These are phyloP conservation scores for Rhodotorula babjevae DNA, from an alignment of 768 basidiomycete genomes.

Conservation along the genomic window DNA sequence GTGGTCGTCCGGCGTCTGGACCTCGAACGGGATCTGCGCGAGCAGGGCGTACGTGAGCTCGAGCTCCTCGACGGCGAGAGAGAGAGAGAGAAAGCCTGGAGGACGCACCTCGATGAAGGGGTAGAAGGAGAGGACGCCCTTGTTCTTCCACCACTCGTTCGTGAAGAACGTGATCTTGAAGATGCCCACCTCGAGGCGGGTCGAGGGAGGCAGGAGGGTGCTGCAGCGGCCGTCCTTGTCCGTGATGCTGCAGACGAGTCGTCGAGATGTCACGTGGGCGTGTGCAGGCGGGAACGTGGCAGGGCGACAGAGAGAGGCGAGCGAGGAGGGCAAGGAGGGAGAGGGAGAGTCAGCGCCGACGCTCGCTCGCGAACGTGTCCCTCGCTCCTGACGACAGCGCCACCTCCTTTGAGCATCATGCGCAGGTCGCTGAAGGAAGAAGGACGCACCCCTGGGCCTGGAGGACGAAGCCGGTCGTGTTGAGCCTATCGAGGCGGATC, in stretches of 20 bases:
- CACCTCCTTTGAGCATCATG: too few species aligned
- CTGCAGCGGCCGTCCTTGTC: slow-evolving; percentile 44
- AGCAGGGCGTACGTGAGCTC: not conserved
- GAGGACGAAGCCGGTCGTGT: slow-evolving; percentile 38
- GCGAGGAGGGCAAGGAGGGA: too few species aligned
- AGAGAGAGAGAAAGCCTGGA: too few species aligned
- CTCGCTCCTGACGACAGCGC: too few species aligned
- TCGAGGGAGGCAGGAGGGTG: slow-evolving; percentile 30
- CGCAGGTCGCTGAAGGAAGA: too few species aligned
- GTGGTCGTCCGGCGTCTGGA: slow-evolving; percentile 42
- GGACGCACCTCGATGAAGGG: slow-evolving; percentile 44
- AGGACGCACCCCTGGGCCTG: slow-evolving; percentile 41
- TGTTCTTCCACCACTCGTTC: slow-evolving; percentile 38
- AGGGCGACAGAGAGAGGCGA: too few species aligned
- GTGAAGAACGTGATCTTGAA: slow-evolving; percentile 46
- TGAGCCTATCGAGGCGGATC: slow-evolving; percentile 43
- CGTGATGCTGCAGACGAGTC: slow-evolving; percentile 35
- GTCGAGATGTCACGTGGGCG: not conserved
- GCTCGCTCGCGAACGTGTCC: too few species aligned
- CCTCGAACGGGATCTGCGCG: slow-evolving; percentile 44
- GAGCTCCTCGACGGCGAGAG: not conserved
- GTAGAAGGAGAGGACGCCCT: slow-evolving; percentile 41
- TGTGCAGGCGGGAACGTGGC: not conserved
- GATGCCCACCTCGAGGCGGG: slow-evolving; percentile 37
- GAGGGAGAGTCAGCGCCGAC: too few species aligned